These are phyloP conservation scores for Endothia cerciana DNA, from an alignment of 2,329 filamentous ascomycete genomes.

Conservation along the genomic window DNA sequence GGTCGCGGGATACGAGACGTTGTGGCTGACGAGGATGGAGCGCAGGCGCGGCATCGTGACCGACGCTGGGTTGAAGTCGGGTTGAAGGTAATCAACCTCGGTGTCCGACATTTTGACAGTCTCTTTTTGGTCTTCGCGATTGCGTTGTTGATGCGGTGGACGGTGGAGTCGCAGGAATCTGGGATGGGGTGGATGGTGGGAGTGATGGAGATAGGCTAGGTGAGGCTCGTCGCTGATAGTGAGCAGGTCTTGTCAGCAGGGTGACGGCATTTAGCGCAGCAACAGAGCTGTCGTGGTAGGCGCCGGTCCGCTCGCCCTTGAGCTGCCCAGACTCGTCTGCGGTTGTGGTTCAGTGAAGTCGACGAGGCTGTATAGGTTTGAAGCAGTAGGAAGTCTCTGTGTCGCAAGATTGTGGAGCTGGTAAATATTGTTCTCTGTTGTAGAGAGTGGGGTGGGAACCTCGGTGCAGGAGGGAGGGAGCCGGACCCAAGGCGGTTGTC, in stretches of 20 bases:
- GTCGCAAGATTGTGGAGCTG: constrained; percentile 18
- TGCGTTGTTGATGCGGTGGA: background rate
- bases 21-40: constrained; percentile 88
- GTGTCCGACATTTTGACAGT: constrained; percentile 61
- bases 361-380: background rate
- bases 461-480: constrained; percentile 10
- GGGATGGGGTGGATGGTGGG: background rate
- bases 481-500: constrained; percentile 4
- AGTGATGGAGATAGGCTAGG: background rate
- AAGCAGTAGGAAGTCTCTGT: background rate
- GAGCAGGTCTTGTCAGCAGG: background rate
- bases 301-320: background rate
- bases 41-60: constrained; percentile 88
- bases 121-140: background rate
- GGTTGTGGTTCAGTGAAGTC: background rate
- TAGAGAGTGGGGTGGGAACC: background rate
- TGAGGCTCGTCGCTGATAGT: background rate
- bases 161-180: background rate
- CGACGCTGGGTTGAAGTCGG: constrained; percentile 80
- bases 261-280: background rate
- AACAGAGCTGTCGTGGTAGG: background rate
- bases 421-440: constrained; percentile 19
- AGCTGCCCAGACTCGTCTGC: background rate
- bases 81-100: constrained; percentile 82
- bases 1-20: constrained; percentile 80